Percentiles rank a stretch among this genome's conserved stretches.
Conservation (phyloP, 495 filamentous ascomycete genomes). For the Penicillium paradoxum region DNA sequence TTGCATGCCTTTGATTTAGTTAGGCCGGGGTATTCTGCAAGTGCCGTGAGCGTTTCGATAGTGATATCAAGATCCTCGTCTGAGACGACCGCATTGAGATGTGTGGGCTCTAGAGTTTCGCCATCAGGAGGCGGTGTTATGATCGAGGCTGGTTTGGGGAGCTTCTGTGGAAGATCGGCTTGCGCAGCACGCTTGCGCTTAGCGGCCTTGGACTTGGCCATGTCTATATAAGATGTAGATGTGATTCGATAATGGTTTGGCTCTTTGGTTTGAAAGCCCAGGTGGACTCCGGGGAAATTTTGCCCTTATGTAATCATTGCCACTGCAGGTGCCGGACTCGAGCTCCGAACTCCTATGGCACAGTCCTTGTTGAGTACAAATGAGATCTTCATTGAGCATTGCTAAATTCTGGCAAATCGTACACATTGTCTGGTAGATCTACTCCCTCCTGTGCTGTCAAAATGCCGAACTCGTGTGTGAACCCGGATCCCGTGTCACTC, state of each 20-base stretch:
- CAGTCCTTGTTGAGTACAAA: too few relatives aligned
- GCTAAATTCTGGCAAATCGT: slow-evolving; percentile 16
- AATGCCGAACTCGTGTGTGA: slow-evolving; percentile 33
- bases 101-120: slow-evolving; percentile 27
- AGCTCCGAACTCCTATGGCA: too few relatives aligned
- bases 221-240: background rate
- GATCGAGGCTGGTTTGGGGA: slow-evolving; percentile 19
- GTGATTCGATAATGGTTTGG: background rate
- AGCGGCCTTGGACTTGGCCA: slow-evolving; percentile 34
- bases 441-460: slow-evolving; percentile 34
- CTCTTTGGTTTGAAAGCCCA: background rate
- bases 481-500: slow-evolving; percentile 14
- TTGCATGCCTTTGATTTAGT: slow-evolving; percentile 40
- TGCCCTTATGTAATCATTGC: background rate
- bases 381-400: too few relatives aligned
- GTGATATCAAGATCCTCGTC: slow-evolving; percentile 38
- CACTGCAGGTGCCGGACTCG: background rate
- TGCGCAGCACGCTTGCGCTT: slow-evolving; percentile 40
- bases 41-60: slow-evolving; percentile 33
- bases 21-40: slow-evolving; percentile 32
- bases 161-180: slow-evolving; percentile 27
- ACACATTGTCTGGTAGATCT: slow-evolving; percentile 29
- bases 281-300: background rate
- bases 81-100: slow-evolving; percentile 28
- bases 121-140: slow-evolving; percentile 32